Evolutionary conservation across 2,329 filamentous ascomycete species (phyloP).

Genomic region (Gyromitra esculenta): DNA sequence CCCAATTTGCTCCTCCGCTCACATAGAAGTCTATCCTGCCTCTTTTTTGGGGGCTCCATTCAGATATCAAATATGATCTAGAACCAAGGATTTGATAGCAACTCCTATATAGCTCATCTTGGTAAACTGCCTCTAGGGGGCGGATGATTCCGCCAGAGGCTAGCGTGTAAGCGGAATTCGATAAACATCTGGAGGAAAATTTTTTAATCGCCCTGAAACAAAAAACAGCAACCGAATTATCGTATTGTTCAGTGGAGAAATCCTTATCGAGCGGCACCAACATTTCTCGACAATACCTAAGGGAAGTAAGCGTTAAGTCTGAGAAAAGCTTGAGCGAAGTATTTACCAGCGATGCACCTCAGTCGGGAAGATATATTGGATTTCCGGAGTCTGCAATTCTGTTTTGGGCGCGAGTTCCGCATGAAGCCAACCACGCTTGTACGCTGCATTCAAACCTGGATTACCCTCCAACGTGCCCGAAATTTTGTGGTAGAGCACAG

Average conservation of each 20-base stretch:
- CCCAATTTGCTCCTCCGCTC: constrained; percentile 9
- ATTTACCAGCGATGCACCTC: constrained; percentile 19
- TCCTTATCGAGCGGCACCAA: background rate
- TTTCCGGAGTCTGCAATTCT: background rate
- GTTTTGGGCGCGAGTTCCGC: constrained; percentile 4
- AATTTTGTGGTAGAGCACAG: constrained; percentile 2
- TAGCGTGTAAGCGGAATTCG: background rate
- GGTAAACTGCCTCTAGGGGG: constrained; percentile 17
- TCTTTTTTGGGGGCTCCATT: background rate
- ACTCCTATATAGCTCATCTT: constrained; percentile 13
- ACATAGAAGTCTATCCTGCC: constrained; percentile 18
- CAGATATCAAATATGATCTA: constrained; percentile 11
- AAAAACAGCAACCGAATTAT: constrained; percentile 3
- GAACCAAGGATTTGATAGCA: constrained; percentile 5
- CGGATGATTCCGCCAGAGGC: background rate
- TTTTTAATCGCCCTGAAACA: constrained; percentile 16
- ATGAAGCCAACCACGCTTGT: constrained; percentile 24
- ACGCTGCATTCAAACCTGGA: constrained; percentile 2
- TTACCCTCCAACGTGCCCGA: constrained; percentile 4
- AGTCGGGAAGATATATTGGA: constrained; percentile 9
- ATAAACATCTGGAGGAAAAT: constrained; percentile 11
- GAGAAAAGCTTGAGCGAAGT: background rate
- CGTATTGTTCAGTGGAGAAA: background rate
- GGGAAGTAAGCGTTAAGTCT: background rate
- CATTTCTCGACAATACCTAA: constrained; percentile 12